Conservation (phyloP, 768 basidiomycete genomes). For the Phlegmacium glaucopus region DNA sequence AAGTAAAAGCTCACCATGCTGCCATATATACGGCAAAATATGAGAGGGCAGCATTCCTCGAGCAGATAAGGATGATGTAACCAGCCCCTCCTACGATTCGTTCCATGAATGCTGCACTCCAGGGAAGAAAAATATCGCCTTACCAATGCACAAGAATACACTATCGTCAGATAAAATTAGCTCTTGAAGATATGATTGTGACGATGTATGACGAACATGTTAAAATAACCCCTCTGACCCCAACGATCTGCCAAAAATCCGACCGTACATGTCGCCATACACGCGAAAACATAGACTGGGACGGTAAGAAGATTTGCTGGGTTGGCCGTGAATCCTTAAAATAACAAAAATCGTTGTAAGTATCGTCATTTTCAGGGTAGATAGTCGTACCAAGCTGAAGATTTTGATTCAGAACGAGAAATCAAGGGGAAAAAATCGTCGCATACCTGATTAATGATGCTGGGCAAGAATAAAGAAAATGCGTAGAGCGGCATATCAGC, state of each 20-base stretch:
- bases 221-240: constrained; percentile 58
- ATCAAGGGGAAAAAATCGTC: constrained; percentile 4
- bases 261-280: constrained; percentile 59
- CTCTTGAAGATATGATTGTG: background rate
- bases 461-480: constrained; percentile 75
- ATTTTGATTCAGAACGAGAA: constrained; percentile 18
- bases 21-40: constrained; percentile 74
- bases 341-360: background rate
- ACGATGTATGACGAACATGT: constrained; percentile 43
- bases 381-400: constrained; percentile 11
- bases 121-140: constrained; percentile 17
- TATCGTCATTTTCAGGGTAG: background rate
- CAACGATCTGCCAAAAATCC: constrained; percentile 62
- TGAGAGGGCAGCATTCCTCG: constrained; percentile 59
- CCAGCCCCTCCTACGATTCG: constrained; percentile 45
- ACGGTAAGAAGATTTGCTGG: constrained; percentile 75
- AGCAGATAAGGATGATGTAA: constrained; percentile 68
- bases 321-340: constrained; percentile 57
- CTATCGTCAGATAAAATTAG: constrained; percentile 16
- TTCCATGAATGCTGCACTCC: constrained; percentile 11
- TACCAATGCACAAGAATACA: constrained; percentile 35
- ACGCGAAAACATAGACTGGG: constrained; percentile 71
- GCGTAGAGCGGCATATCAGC: constrained; percentile 70
- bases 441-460: constrained; percentile 68
- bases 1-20: constrained; percentile 44